Conservation (phyloP, 164 flowering plant genomes). For the Vitis rotundifolia region DNA sequence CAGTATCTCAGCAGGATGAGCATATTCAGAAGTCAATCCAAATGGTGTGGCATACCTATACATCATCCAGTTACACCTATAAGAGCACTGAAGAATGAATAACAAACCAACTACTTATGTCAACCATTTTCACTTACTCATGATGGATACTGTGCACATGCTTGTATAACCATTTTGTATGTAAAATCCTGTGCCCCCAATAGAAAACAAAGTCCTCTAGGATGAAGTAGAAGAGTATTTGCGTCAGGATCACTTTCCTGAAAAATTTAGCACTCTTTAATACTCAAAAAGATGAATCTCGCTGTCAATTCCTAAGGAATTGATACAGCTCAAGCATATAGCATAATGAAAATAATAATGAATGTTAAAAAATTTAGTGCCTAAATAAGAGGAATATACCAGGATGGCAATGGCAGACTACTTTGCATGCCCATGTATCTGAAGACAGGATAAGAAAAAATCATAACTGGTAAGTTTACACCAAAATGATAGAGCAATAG, state of each 20-base stretch:
- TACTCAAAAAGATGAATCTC: conserved; percentile 6
- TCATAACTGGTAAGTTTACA: conserved; percentile 94
- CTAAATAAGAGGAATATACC: conserved; percentile 84
- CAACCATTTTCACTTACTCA: conserved; percentile 59
- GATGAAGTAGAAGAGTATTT: conserved; percentile 87
- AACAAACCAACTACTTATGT: too few species aligned
- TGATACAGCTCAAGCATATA: too few species aligned
- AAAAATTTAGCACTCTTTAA: conserved; percentile 11
- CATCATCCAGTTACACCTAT: neutral
- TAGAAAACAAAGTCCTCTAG: conserved; percentile 92
- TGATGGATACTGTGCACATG: conserved; percentile 99
- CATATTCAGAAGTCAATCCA: conserved; percentile 98
- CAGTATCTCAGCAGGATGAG: conserved; percentile 97
- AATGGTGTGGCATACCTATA: conserved; percentile 96
- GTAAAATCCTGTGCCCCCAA: conserved; percentile 94
- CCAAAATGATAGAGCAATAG: conserved; percentile 86
- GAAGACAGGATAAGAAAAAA: conserved; percentile 90
- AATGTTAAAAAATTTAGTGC: conserved; percentile 12
- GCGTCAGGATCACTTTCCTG: conserved; percentile 80
- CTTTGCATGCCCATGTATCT: conserved; percentile 94
- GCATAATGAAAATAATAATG: too few species aligned
- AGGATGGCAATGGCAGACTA: conserved; percentile 96
- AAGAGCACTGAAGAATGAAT: neutral
- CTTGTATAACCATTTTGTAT: conserved; percentile 97
- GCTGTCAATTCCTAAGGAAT: neutral